Evolutionary conservation across 108 stramenopile species (phyloP), one percentile per base, ranked within the genome.

Genomic region (Cyclotella baltica): DNA sequence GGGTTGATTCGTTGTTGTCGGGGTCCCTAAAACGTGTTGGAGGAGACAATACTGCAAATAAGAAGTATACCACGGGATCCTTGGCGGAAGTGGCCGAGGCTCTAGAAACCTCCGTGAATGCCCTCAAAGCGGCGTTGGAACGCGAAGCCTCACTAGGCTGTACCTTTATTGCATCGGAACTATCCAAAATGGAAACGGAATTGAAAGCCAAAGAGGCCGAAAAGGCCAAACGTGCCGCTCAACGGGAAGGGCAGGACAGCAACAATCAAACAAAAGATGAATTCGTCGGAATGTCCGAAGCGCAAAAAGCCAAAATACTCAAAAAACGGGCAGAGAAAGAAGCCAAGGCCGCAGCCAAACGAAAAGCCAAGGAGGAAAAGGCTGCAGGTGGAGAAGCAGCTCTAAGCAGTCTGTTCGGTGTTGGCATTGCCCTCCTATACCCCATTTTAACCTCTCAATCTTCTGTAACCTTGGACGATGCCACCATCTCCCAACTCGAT

Each of bases 271-370:
- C 48, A 8, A 46, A 73, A n/a, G 85, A 88, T 66, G 88, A 88
- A 43, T 85, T 91, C 50, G 78, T 70, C 8, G 88, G 88, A 22
- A 87, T 88, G 88, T 56, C 86, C 27, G 85, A 85, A 58, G 89
- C 79, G 4, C 85, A 92, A 74, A 86, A 85, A 47, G 79, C 81
- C 11, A 94, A 94, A 76, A 83, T 90, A 40, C 75, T 88, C 62
- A 90, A 86, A 72, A 93, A 92, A 62, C 84, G 92, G 0, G 89
- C 89, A 4, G 92, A 91, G 63, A 93, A 93, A 76, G 94, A 90
- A 33, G 94, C 89, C 47, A 95, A 95, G 70, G 94, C 92, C 1
- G 92, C 88, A n/a, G 79, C 78, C 22, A 90, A 90, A 76, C 73
- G 59, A 3, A 85, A 86, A 29, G 91, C 89, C 6, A 95, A 93